Evolutionary conservation across 345 rosid genomes (phyloP), one percentile per base, ranked within the genome.

Genomic region (Microcos paniculata): DNA sequence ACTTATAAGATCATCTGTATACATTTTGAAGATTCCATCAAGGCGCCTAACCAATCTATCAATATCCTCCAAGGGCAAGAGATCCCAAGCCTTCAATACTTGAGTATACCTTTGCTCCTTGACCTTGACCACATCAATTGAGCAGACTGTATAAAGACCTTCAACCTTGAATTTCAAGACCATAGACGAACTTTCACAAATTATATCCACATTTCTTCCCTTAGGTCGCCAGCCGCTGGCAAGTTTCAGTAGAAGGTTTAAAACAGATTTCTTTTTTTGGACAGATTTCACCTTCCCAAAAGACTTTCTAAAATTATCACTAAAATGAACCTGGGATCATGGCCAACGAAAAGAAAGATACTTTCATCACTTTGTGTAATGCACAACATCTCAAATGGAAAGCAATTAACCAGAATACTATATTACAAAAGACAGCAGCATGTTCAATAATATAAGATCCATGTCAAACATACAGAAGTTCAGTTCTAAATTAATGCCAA

Each of bases 201-300:
- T 8, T 13, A 56, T 4, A 42, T 88, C 86, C 35, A 80, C 77
- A 33, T 79, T 80, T 43, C 69, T 71, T 43, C 35, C 80, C 83
- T 80, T 84, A 1, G 91, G 90, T 26, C 89, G 82, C 91, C 89
- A 86, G 46, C 93, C 93, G 24, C 78, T 55, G 1, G 91, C 76
- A 55, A 89, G 85, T 72, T 49, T 79, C 53, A 78, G 62, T 33
- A 89, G 65, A 56, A 78, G 74, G 55, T 70, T 74, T 51, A 89
- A 52, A 55, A 80, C 82, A 1, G 56, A 61, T 31, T 42, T 76
- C 79, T 87, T 81, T 7, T 6, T 66, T 42, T 48, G 62, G 14
- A 45, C 24, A 8, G 87, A 75, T 43, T 73, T 26, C 80, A 88
- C 49, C 70, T 80, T 90, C 65, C 81, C 81, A 78, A 88, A 90